phyloP scores from a whole-genome alignment of 345 rosid genomes.

The Populus nigra region DNA sequence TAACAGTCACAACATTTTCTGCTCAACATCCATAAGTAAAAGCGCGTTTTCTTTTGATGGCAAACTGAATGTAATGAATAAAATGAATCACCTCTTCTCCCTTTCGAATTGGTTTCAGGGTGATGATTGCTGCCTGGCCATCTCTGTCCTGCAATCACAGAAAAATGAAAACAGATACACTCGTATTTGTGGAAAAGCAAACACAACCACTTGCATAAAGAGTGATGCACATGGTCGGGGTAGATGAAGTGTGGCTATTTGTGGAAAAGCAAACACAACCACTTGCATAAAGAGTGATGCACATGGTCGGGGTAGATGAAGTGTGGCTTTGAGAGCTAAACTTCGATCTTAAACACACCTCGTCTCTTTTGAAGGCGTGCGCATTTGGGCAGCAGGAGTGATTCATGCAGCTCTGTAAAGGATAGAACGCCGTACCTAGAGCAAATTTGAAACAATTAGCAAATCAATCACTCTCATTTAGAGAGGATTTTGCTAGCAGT shows the following conservation, averaged over 20 bases:
- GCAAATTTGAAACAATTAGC: conserved; percentile 11
- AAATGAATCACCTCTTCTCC: conserved; percentile 69
- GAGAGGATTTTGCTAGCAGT: not conserved
- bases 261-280: not conserved
- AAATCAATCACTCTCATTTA: not conserved
- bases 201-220: not conserved
- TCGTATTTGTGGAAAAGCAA: not conserved
- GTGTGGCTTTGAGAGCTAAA: not conserved
- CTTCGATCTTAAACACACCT: conserved; percentile 37
- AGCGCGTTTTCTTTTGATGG: not conserved
- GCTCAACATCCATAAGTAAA: not conserved
- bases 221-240: not conserved
- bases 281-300: not conserved
- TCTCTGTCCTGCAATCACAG: conserved; percentile 64
- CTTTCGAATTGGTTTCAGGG: conserved; percentile 46
- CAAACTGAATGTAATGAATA: not conserved
- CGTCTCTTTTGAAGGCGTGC: conserved; percentile 92
- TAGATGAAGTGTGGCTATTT: not conserved
- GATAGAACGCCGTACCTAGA: conserved; percentile 89
- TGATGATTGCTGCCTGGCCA: conserved; percentile 78
- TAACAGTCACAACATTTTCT: not conserved
- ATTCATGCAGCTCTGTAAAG: conserved; percentile 90
- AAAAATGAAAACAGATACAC: not conserved
- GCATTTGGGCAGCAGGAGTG: conserved; percentile 90
- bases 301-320: not conserved